These are phyloP conservation scores for Trichoderma lentiforme DNA, from an alignment of 2,329 filamentous ascomycete genomes.

Conservation along the genomic window DNA sequence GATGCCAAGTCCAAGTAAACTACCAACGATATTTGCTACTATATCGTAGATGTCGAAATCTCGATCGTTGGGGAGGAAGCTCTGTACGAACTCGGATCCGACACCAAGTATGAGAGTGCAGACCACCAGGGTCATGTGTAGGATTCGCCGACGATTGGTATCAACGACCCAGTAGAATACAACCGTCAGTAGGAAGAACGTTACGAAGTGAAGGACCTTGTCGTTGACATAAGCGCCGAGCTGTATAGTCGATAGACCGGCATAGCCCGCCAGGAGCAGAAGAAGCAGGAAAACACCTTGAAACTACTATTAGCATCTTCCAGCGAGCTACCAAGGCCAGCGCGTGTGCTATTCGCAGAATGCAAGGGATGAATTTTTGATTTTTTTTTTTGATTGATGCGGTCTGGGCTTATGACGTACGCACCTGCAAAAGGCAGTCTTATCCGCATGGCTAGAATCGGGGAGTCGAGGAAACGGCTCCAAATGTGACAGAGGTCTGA, in stretches of 20 bases:
- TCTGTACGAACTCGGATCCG: slow-evolving; percentile 74
- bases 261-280: slow-evolving; percentile 71
- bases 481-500: neutral
- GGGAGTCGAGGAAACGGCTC: neutral
- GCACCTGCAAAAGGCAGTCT: slow-evolving; percentile 83
- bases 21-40: slow-evolving; percentile 81
- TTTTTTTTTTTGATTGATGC: neutral
- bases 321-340: neutral
- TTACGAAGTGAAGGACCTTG: slow-evolving; percentile 81
- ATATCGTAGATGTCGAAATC: slow-evolving; percentile 79
- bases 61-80: slow-evolving; percentile 69
- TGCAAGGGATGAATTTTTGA: neutral
- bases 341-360: neutral
- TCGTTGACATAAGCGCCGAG: slow-evolving; percentile 67
- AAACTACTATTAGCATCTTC: neutral
- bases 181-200: slow-evolving; percentile 85
- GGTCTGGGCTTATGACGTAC: slow-evolving; percentile 27
- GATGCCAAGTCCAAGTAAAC: slow-evolving; percentile 64
- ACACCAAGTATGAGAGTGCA: slow-evolving; percentile 71
- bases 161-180: slow-evolving; percentile 97
- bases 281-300: slow-evolving; percentile 68
- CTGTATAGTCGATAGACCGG: slow-evolving; percentile 68
- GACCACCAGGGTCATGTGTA: slow-evolving; percentile 77
- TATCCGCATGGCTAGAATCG: slow-evolving; percentile 64
- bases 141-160: slow-evolving; percentile 76